Base-by-base conservation (phyloP, 2,329 filamentous ascomycete species). In the Xylariaceae sp. region DNA sequence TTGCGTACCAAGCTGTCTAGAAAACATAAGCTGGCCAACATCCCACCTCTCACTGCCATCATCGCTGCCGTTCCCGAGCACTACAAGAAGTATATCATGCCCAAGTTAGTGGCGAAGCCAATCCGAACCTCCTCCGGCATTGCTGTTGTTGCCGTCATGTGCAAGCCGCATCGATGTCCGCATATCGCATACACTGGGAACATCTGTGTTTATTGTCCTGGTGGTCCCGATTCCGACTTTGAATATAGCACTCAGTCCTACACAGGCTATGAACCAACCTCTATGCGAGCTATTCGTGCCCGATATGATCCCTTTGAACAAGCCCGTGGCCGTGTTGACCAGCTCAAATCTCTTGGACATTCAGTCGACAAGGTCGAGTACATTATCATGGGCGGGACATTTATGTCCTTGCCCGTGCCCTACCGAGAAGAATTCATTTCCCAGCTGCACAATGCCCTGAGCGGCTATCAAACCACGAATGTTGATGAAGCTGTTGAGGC, bases 351-450 rank as follows among this genome's bases (percentile, higher is more conserved):
- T 2, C 76, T 98, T 0, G 93, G 93, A 1, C 93, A 98, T 65
- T 95, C 89, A 34, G 93, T 98, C 36, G 93, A 98, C 69, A 98
- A 98, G 65, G 93, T 98, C 18, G 93, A 98, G 71, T 98, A 97
- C 65, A 98, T 98, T 61, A 95, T 98, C 62, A 98, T 98, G 93
- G 93, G 93, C 45, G 93, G 93, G 52, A 98, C 93, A 0, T 98
- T 98, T 67, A 98, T 98, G 94, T 97, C 91, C 3, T 69, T 98
- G 19, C 78, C 91, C 8, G 83, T 89, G 56, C 82, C 85, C 18
- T 98, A 98, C 64, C 77, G 93, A 19, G 88, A 98, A 47, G 82
- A 87, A 42, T 98, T 98, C 58, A 95, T 98, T 45, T 85, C 89
- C 1, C 91, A 96, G 60, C 76, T 98, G 38, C 93, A 98, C 69